Base-by-base conservation (phyloP, 2,329 filamentous ascomycete genomes). In the Ciborinia camelliae region DNA sequence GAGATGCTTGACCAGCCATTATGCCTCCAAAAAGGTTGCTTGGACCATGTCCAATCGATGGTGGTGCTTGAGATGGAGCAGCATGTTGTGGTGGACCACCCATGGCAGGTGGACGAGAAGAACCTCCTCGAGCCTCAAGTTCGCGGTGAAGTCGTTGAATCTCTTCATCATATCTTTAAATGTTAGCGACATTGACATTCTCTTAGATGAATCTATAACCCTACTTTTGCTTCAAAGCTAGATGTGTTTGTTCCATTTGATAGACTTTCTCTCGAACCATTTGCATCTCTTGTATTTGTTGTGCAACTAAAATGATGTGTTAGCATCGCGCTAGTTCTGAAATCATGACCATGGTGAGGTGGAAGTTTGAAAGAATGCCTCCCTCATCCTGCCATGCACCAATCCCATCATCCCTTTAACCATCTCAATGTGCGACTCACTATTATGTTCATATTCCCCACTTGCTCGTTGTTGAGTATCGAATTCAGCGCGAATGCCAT, bases 11-110 rank as follows among this genome's bases (percentile, higher is more conserved):
- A 69, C 94, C 94, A 64, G 93, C 87, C 91, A 99, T 98, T 75
- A 98, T 97, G 64, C 92, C 92, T 71, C 92, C 92, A 75, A 99
- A 98, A 48, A 98, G 84, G 74, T 96, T 95, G 76, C 90, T 94
- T 64, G 87, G 87, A 32, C 94, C 93, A 74, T 96, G 90, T 35
- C 92, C 91, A 71, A 98, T 90, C 58, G 91, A 81, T 43, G 88
- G 93, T 43, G 95, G 94, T 67, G 90, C 90, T 68, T 92, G 90
- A 57, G 90, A 88, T 65, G 92, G 90, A 51, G 89, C 91, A 66
- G 86, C 86, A 84, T 95, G 91, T 74, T 90, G 89, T 66, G 89
- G 85, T 48, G 88, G 87, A 20, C 87, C 89, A 68, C 84, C 84
- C 74, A 92, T 86, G 67, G 92, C 89, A 68, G 89, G 86, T 69